Percentiles rank a stretch among this genome's conserved stretches.
phyloP scores from a whole-genome alignment of 1,284 basidiomycete species.

The Apiotrichum montevideense region DNA sequence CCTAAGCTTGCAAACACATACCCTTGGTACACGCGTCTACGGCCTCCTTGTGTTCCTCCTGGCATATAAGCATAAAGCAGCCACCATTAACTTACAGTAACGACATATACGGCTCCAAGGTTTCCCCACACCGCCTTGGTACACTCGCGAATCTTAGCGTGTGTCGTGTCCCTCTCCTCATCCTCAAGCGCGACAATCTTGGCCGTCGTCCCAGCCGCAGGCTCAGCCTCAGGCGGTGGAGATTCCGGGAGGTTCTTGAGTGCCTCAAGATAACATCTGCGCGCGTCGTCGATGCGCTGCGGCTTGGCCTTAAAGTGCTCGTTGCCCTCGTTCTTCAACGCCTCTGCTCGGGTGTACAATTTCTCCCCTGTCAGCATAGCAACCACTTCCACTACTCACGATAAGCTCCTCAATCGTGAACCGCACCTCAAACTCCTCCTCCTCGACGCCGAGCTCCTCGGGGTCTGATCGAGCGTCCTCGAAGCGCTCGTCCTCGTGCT shows the following conservation, averaged over 20 bases:
- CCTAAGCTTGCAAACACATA: neutral
- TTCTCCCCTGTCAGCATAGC: slow-evolving; percentile 12
- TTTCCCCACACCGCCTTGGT: slow-evolving; percentile 41
- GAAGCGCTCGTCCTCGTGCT: slow-evolving; percentile 5
- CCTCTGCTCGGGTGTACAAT: slow-evolving; percentile 19
- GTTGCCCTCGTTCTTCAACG: slow-evolving; percentile 37
- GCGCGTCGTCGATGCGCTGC: slow-evolving; percentile 25
- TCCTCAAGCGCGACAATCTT: slow-evolving; percentile 6
- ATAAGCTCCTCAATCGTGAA: slow-evolving; percentile 25
- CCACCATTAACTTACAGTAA: slow-evolving; percentile 18
- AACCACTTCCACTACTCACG: slow-evolving; percentile 12
- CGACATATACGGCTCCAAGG: slow-evolving; percentile 36
- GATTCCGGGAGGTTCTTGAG: slow-evolving; percentile 22
- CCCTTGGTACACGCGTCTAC: slow-evolving; percentile 47
- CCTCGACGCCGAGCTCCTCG: slow-evolving; percentile 33
- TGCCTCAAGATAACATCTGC: slow-evolving; percentile 28
- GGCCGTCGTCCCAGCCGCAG: neutral
- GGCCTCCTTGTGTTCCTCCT: slow-evolving; percentile 49
- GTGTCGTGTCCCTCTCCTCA: slow-evolving; percentile 19
- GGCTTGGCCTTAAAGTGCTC: slow-evolving; percentile 28
- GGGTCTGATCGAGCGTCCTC: slow-evolving; percentile 12
- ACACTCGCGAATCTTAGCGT: slow-evolving; percentile 27
- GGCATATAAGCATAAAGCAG: no score
- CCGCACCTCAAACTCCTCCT: slow-evolving; percentile 18
- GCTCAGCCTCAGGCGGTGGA: neutral